Base-by-base conservation (phyloP, 1,284 basidiomycete species). In the Laetiporus sulphureus region DNA sequence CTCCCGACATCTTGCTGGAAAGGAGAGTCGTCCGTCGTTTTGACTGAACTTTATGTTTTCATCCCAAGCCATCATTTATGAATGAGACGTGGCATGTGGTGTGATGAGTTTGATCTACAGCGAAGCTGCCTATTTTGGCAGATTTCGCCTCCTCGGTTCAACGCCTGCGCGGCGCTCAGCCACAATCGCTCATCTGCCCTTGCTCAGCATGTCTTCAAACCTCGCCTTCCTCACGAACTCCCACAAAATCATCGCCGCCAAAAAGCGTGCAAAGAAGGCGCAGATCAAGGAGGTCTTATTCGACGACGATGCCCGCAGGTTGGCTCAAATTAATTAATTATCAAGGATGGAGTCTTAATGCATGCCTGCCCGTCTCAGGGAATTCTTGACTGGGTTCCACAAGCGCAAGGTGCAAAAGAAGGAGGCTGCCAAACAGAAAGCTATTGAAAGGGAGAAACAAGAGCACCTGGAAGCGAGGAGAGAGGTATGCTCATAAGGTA, bases 341-440 rank as follows among this genome's bases (percentile, higher is more conserved):
- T n/a, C n/a, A n/a, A n/a, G n/a, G 18, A 36, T 33, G 36, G 39
- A 33, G 33, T 32, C 15, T 31, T 32, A 27, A 33, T n/a, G 10
- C n/a, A 4, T 5, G 34, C 33, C 44, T 38, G 38, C 33, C 24
- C 31, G 21, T 13, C 35, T 6, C 56, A 91, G 88, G 54, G 82
- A 90, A 39, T 92, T 82, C 62, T 61, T 92, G 57, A 91, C 88
- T 8, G 89, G 89, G 13, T 92, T 92, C 61, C 83, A 83, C 59
- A 91, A 91, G 62, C 79, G 89, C 49, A 92, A 92, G 58, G 58
- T 88, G 38, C 75, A 75, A 50, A 85, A 83, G 59, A 73, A 79
- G 54, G 81, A 89, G 52, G 77, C 72, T 24, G 78, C 81, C 23
- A 79, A 75, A 53, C 73, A 76, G 53, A 83, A 74, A 58, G 83